A percentile compares a stretch with the other conserved stretches of the same genome.
These are phyloP conservation scores for Coprinopsis sp. DNA, from an alignment of 768 basidiomycete species.

Conservation along the genomic window DNA sequence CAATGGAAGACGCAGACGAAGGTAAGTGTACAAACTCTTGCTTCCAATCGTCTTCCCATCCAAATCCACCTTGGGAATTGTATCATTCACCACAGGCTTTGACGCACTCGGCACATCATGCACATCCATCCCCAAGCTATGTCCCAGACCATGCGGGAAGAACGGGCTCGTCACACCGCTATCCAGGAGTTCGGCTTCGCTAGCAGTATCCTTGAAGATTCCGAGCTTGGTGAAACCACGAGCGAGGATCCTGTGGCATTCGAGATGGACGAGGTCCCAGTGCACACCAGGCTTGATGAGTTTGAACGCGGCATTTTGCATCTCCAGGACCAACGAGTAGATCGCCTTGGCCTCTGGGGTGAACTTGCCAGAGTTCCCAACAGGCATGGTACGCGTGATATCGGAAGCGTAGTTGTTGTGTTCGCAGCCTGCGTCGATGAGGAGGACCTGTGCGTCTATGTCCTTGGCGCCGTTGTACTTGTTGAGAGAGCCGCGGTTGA, in stretches of 20 bases:
- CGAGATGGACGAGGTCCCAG: constrained; percentile 85
- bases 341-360: constrained; percentile 76
- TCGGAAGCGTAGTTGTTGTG: constrained; percentile 51
- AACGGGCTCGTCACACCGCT: constrained; percentile 80
- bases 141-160: constrained; percentile 92
- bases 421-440: constrained; percentile 96
- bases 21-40: constrained; percentile 70
- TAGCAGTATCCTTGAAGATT: constrained; percentile 72
- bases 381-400: constrained; percentile 79
- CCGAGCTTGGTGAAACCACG: constrained; percentile 78
- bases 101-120: constrained; percentile 87
- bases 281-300: constrained; percentile 69
- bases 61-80: constrained; percentile 34
- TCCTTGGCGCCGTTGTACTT: constrained; percentile 40
- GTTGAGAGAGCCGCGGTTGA: constrained; percentile 49
- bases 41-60: too few relatives aligned
- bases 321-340: constrained; percentile 81
- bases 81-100: constrained; percentile 59
- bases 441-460: constrained; percentile 64
- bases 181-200: constrained; percentile 65
- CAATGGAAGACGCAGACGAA: constrained; percentile 73
- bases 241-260: constrained; percentile 80
- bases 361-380: constrained; percentile 93
- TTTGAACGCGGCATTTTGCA: constrained; percentile 60
- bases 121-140: constrained; percentile 90